Conservation (phyloP, 805 yeast genomes). For the Metahyphopichia silvanorum region DNA sequence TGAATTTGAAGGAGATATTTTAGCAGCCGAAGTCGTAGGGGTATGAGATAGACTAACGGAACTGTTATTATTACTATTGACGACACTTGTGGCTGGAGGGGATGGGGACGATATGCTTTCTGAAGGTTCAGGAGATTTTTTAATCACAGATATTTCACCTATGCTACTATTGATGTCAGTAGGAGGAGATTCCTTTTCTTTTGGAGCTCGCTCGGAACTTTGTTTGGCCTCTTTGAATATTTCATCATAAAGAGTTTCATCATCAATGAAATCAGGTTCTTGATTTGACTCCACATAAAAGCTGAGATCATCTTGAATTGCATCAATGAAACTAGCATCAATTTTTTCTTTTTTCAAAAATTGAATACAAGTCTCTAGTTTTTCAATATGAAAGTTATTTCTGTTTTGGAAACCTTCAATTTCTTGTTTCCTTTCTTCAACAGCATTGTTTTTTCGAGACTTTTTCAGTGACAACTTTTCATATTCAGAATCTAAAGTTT, state of each 20-base stretch:
- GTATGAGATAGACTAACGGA: background rate
- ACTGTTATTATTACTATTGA: background rate
- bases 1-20: slow-evolving; percentile 1
- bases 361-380: slow-evolving; percentile 28
- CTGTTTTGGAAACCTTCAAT: slow-evolving; percentile 26
- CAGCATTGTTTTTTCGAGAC: slow-evolving; percentile 34
- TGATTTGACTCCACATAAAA: slow-evolving; percentile 35
- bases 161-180: slow-evolving; percentile 1
- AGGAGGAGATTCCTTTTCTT: background rate
- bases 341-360: slow-evolving; percentile 24
- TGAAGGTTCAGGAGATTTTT: slow-evolving; percentile 1
- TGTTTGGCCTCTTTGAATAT: slow-evolving; percentile 24
- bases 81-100: background rate
- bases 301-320: slow-evolving; percentile 38
- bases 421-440: slow-evolving; percentile 41
- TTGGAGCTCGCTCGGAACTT: slow-evolving; percentile 1
- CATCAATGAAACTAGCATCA: slow-evolving; percentile 24
- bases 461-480: slow-evolving; percentile 39
- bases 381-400: slow-evolving; percentile 37
- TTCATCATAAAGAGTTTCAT: slow-evolving; percentile 41
- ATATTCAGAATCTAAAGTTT: slow-evolving; percentile 35
- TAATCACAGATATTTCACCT: background rate
- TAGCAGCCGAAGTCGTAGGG: background rate
- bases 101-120: slow-evolving; percentile 1
- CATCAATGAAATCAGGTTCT: slow-evolving; percentile 36